Base-by-base conservation (phyloP, 75 land plant genomes). In the Selaginella moellendorffii region DNA sequence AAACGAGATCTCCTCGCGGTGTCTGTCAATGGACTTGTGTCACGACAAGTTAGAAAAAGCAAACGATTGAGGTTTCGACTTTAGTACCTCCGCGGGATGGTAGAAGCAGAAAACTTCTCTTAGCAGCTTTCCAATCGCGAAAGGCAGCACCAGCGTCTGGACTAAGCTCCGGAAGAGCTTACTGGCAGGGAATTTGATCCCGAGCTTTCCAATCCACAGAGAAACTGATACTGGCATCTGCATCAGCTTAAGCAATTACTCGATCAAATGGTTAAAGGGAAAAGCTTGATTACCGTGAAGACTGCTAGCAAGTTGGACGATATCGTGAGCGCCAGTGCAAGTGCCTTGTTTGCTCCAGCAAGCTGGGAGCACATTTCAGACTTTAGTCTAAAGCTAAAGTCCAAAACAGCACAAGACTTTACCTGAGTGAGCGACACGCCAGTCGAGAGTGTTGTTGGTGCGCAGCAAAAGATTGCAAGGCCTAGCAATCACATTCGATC, bases 1-100 rank as follows among this genome's bases (percentile, higher is more conserved):
- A 64, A 74, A 70, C 0, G 96, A 80, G 27, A 86, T 66, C 52
- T 68, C 29, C 30, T 70, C 53, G 23, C 77, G 82, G 23, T 82
- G 86, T 46, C 36, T 30, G 65, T 90, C 96, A 54, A 73, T 77
- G 70, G 70, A 76, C 14, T 36, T 36, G 14, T 36, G 14, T 5
- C 46, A 5, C 14, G 46, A 36, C 5, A 36, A 36, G 46, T 36
- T 5, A 27, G 21, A 63, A 63, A 2, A 27, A n/a, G n/a, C n/a
- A n/a, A n/a, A n/a, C n/a, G n/a, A n/a, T n/a, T n/a, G n/a, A n/a
- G n/a, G n/a, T n/a, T n/a, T n/a, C n/a, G n/a, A n/a, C n/a, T n/a
- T n/a, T n/a, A n/a, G n/a, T n/a, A n/a, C n/a, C n/a, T n/a, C n/a
- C n/a, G n/a, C n/a, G n/a, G n/a, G n/a, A n/a, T n/a, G n/a, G n/a